Evolutionary conservation across 2,329 filamentous ascomycete genomes (phyloP), one percentile per base, ranked within the genome.

Genomic region (Tolypocladium ovalisporum): DNA sequence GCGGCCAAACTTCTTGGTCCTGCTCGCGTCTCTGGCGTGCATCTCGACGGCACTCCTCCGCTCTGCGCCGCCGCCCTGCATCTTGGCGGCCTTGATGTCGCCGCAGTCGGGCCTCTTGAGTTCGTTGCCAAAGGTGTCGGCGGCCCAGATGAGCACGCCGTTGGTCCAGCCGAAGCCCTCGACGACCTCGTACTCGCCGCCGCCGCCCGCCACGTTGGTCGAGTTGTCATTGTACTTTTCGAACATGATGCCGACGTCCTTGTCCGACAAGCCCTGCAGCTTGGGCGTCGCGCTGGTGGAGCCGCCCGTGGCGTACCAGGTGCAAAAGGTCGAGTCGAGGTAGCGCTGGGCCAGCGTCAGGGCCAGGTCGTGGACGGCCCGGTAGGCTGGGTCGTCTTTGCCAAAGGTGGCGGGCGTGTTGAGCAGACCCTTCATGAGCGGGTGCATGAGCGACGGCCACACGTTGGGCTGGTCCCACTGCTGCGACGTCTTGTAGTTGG

Each of bases 161-260:
- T 88, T 88, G 1, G 81, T 83, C 85, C 85, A 88, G 8, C 85
- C 85, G 62, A 88, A 88, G 1, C 85, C 85, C 70, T 87, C 82
- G 3, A 87, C 85, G 7, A 88, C 85, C 56, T 81, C 78, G 67
- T 88, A 88, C 73, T 88, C 85, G 61, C 85, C 85, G 7, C 85
- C 85, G 8, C 82, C 73, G 34, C 85, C 85, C 1, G 81, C 82
- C 0, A 77, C 79, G 60, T 86, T 84, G 52, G 78, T 83, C 9
- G 79, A 71, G 57, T 79, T 80, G 62, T 86, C 82, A 15, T 74
- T 75, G 65, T 88, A 88, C 75, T 88, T 88, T 68, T 88, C 85
- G 66, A 88, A 88, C 75, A 88, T 87, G 66, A 81, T 82, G 27
- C 85, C 85, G 9, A 70, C 70, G 24, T 75, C 71, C 8, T 72